Evolutionary conservation across 2,329 filamentous ascomycete species (phyloP), one percentile per base, ranked within the genome.

Genomic region (Ceratocystis eucalypticola): DNA sequence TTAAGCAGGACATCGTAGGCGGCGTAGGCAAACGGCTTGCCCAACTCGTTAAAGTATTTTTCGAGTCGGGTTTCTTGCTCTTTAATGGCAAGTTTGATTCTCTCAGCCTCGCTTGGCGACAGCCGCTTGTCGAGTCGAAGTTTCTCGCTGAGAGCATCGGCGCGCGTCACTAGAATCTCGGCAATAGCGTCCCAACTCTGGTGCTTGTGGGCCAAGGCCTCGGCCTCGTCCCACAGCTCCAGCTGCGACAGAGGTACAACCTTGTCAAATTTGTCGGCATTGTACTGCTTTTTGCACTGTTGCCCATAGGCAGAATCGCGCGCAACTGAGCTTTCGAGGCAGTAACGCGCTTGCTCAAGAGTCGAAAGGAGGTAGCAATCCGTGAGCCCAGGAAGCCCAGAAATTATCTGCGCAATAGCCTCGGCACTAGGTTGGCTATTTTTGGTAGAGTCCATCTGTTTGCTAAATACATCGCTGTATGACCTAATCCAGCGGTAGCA

Each of bases 1-100:
- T 83, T 79, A 65, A 96, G 86, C 65, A 93, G 80, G 69, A 87
- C 86, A 67, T 89, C 84, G 74, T 96, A 97, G 69, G 91, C 88
- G 0, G 90, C 88, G 70, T 86, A 86, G 2, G 88, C 86, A 74
- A 88, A 91, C 0, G 78, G 77, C 69, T 85, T 79, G 17, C 84
- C 84, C 70, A 88, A 89, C 30, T 76, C 79, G n/a, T 80, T 78
- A 71, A 91, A 88, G 71, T 83, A 79, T 5, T 75, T 72, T 20
- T 76, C 76, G 64, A 82, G 75, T 65, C 80, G 80, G 8, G 77
- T 76, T 69, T 77, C 79, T 69, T 78, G 77, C 10, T 72, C 71
- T 50, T 76, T 74, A 17, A 77, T 76, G 57, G 79, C 69, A 3
- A 71, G 69, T 64, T 73, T 73, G 20, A 76, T 55, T 20, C 69